Evolutionary conservation across 345 rosid genomes (phyloP), one percentile per base, ranked within the genome.

Genomic region (Microcos paniculata): DNA sequence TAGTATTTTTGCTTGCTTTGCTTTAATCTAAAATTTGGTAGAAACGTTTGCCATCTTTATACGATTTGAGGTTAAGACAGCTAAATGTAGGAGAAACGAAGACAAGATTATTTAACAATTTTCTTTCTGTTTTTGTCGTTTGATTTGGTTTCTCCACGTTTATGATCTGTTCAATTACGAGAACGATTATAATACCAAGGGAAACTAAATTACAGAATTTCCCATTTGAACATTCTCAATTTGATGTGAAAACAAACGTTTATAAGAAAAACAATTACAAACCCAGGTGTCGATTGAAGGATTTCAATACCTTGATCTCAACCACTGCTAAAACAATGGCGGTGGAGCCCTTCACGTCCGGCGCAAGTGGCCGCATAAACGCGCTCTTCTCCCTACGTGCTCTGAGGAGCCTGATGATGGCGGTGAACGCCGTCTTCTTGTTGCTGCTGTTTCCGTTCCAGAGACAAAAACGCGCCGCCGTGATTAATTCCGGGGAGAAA

Each of bases 291-390:
- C 65, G 11, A 30, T 26, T 38, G 66, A 14, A 56, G 79, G 62
- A 70, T 63, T 66, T 38, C 23, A 56, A 65, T 73, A 62, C 77
- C 26, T 73, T 80, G 38, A 63, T 72, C 52, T 43, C 52, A 2
- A 56, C 76, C 52, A 26, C 62, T 77, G 18, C 49, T 23, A 42
- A 55, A 38, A 21, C n/a, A 56, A 81, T 87, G 94, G 80, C 81
- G 59, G 80, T 83, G 78, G 87, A 83, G n/a, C 63, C 75, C 30
- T 58, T 93, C 11, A 93, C 98, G 0, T 95, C 98, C 13, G 98
- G 97, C 11, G 98, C 98, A 0, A 93, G 98, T 80, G 97, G 94
- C 16, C 86, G 96, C 3, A 81, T 93, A 14, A 85, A 82, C 70
- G 93, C 89, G 6, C 82, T 93, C 74, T 88, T 95, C 73, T 90